Base-by-base conservation (phyloP, 441 rosid species). In the Cnidoscolus chayamansa region DNA sequence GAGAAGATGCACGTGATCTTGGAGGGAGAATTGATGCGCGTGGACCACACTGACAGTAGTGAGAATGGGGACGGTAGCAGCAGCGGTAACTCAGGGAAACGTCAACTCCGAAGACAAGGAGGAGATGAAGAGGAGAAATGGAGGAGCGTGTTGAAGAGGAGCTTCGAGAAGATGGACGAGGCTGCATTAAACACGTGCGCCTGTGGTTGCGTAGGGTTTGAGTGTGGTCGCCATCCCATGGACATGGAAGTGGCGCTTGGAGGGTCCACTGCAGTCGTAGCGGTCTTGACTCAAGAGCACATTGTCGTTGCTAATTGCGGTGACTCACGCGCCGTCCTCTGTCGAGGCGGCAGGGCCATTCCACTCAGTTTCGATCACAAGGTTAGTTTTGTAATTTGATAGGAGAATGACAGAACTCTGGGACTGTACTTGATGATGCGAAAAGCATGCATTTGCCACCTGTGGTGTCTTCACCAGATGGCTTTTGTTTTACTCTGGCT, bases 321-420 rank as follows among this genome's bases (percentile, higher is more conserved):
- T 13, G 98, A 90, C 79, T 93, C 98, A 20, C 93, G 93, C 70
- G 96, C 91, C 58, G 94, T 91, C 70, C 87, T 93, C 49, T 84
- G 87, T 81, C 85, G 94, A 0, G 88, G 68, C 19, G 90, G 94
- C 19, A 64, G 66, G 66, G 86, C 88, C 19, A 45, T 88, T 51
- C 91, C 96, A 20, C 78, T 93, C 13, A 84, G 86, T 63, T 65
- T 58, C 4, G 98, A 93, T 81, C 98, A 91, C 61, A 93, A 89
- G 97, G 96, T 89, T 78, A 74, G 77, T 76, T 68, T 63, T 43
- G 68, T 48, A 75, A 40, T 53, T 70, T 32, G 55, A 45, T 9
- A 0, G n/a, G 3, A 63, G 0, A 6, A 7, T 6, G 50, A 25
- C 1, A 62, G 56, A 4, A 40, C 25, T 61, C 3, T 62, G 11